Evolutionary conservation across 768 basidiomycete species (phyloP).

Genomic region (Suillus variegatus): DNA sequence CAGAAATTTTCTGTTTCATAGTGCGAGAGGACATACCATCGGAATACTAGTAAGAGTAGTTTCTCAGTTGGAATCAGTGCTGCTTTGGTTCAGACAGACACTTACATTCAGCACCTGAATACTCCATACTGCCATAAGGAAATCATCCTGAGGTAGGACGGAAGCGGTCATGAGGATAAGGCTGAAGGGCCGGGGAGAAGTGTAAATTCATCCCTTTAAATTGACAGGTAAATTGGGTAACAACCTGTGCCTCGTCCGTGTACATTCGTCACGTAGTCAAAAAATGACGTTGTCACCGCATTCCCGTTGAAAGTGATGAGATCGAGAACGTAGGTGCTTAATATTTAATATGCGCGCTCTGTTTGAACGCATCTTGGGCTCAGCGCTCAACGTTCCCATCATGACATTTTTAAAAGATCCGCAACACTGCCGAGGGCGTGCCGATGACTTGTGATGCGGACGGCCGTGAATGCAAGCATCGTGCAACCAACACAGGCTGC

Average conservation of each 20-base stretch:
- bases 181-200: background rate
- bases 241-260: background rate
- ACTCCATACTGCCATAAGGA: background rate
- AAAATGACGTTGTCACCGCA: too few relatives aligned
- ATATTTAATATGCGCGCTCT: too few relatives aligned
- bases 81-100: background rate
- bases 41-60: background rate
- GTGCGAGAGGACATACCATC: background rate
- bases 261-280: too few relatives aligned
- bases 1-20: background rate
- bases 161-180: background rate
- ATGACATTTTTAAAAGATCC: too few relatives aligned
- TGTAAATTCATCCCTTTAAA: background rate
- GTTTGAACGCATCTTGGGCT: too few relatives aligned
- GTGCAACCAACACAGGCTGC: too few relatives aligned
- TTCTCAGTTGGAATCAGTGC: background rate
- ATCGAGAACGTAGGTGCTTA: too few relatives aligned
- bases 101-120: background rate
- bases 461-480: too few relatives aligned
- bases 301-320: too few relatives aligned
- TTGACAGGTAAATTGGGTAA: background rate
- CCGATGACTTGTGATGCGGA: too few relatives aligned
- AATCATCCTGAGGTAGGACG: background rate
- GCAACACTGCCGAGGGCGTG: too few relatives aligned
- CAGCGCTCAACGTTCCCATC: too few relatives aligned